Base-by-base conservation (phyloP, 306 rosid species). In the Cucumis cinereus region DNA sequence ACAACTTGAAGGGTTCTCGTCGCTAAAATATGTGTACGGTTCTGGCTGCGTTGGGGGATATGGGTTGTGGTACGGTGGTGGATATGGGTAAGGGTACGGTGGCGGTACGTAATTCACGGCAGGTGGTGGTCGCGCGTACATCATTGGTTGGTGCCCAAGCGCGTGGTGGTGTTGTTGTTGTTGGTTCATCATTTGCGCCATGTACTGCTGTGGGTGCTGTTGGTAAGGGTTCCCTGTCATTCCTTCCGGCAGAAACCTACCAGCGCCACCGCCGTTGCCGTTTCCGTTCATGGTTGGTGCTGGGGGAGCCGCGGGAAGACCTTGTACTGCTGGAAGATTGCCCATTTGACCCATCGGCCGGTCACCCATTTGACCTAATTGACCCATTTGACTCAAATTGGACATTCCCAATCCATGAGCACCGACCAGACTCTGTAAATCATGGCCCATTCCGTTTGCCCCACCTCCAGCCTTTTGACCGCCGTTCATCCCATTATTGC, bases 1-100 rank as follows among this genome's bases (percentile, higher is more conserved):
- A 83, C 98, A 93, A 56, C 91, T 83, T 52, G 93, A 80, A 20
- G 98, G 79, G 80, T 89, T 89, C 68, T 93, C 98, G 62, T 92
- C 96, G 76, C 88, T 88, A 87, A 88, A 76, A 76, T 84, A 77
- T 6, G 90, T 35, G 64, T 87, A 89, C 0, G 85, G 85, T 14
- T 91, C 98, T 0, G 64, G 67, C 12, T 40, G 80, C 10, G 85
- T 79, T 20, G 84, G 91, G 8, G 62, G 79, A 6, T 77, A 47
- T 2, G 71, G 84, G 35, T 67, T 52, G 78, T 69, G 75, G 78
- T 86, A 79, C 3, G 82, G 78, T 52, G 54, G 67, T 1, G 85
- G 89, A 7, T 85, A 82, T 0, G 83, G 80, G 11, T 85, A 82
- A 0, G 83, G 80, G 23, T 83, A 79, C 3, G 86, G 83, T 6